These are phyloP conservation scores for Wickerhamomyces pijperi DNA, from an alignment of 805 yeast genomes.

Conservation along the genomic window DNA sequence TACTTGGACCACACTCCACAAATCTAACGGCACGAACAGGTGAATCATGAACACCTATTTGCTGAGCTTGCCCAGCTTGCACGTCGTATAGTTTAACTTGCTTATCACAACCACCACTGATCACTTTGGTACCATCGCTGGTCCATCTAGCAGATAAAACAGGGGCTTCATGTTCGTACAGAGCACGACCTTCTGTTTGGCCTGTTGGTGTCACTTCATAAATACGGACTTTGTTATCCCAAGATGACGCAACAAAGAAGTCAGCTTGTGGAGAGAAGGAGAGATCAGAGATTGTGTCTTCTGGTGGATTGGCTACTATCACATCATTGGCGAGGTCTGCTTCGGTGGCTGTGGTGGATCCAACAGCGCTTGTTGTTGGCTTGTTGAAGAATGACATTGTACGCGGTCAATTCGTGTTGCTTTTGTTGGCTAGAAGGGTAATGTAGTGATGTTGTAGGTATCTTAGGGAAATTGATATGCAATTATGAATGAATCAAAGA, in stretches of 20 bases:
- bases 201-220: conserved; percentile 78
- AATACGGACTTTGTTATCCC: conserved; percentile 93
- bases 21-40: conserved; percentile 65
- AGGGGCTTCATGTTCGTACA: conserved; percentile 85
- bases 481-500: no score
- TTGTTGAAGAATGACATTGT: conserved; percentile 27
- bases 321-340: conserved; percentile 59
- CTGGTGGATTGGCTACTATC: conserved; percentile 71
- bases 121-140: conserved; percentile 75
- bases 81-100: conserved; percentile 77
- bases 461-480: no score
- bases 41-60: conserved; percentile 78
- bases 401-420: no score
- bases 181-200: conserved; percentile 75
- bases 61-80: conserved; percentile 70
- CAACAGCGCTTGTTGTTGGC: conserved; percentile 14
- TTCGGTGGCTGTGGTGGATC: conserved; percentile 15
- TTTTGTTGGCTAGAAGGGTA: no score
- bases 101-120: conserved; percentile 87
- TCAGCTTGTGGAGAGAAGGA: conserved; percentile 84
- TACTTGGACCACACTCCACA: conserved; percentile 78
- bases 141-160: conserved; percentile 78
- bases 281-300: conserved; percentile 77
- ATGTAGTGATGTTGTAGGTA: no score
- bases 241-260: conserved; percentile 65